These are phyloP conservation scores for Zalaria obscura DNA, from an alignment of 2,329 filamentous ascomycete genomes.

Conservation along the genomic window DNA sequence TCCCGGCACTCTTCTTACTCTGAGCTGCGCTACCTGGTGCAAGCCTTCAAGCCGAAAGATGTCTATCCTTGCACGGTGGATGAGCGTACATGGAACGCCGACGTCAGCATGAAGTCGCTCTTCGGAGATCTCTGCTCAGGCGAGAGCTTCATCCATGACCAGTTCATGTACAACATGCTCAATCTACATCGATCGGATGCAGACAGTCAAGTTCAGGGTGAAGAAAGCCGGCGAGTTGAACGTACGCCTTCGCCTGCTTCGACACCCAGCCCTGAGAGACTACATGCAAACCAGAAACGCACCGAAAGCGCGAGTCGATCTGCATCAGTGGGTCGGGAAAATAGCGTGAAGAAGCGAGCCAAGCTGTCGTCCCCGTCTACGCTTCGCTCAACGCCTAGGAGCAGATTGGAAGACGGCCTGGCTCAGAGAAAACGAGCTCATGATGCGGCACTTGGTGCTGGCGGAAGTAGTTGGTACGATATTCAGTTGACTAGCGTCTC, in stretches of 20 bases:
- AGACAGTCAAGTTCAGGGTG: too few species aligned
- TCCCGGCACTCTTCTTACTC: slow-evolving; percentile 78
- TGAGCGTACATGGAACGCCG: slow-evolving; percentile 45
- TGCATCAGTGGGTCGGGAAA: too few species aligned
- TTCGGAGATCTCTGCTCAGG: slow-evolving; percentile 59
- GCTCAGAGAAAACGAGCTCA: slow-evolving; percentile 9
- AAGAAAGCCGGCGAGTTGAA: too few species aligned
- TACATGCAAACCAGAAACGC: too few species aligned
- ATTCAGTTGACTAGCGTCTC: slow-evolving; percentile 15
- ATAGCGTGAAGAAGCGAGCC: neutral
- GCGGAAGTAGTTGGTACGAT: slow-evolving; percentile 10
- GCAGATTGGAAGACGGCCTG: slow-evolving; percentile 7
- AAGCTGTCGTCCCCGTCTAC: neutral
- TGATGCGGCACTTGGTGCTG: slow-evolving; percentile 10
- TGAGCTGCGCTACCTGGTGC: slow-evolving; percentile 60
- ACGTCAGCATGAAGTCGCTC: slow-evolving; percentile 48
- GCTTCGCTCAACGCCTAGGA: slow-evolving; percentile 3
- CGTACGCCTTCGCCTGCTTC: too few species aligned
- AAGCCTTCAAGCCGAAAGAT: slow-evolving; percentile 56
- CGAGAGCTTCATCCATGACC: slow-evolving; percentile 49
- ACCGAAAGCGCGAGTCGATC: too few species aligned
- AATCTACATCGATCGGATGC: too few species aligned
- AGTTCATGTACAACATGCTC: slow-evolving; percentile 30
- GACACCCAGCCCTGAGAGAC: too few species aligned
- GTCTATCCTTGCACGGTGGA: slow-evolving; percentile 69